Base-by-base conservation (phyloP, 2,329 filamentous ascomycete species). In the Phymatotrichopsis omnivora region DNA sequence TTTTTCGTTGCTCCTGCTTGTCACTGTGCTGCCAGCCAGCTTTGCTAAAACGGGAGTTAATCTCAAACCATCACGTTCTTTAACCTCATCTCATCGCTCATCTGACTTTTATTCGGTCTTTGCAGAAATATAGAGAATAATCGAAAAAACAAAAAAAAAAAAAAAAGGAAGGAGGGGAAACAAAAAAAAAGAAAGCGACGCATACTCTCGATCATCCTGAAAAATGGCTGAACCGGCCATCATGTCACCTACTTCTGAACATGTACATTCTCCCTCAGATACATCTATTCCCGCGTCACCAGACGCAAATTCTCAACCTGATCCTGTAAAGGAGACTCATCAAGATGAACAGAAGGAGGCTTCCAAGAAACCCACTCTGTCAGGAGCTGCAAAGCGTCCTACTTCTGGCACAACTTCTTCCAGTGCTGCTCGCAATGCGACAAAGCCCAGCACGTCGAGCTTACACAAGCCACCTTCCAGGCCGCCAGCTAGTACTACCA, bases 271-370 rank as follows among this genome's bases (percentile, higher is more conserved):
- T 17, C 23, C 43, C 3, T 24, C 35, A 39, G 29, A 20, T 14
- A 7, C 40, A 37, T 31, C 31, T 19, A n/a, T n/a, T n/a, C n/a
- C n/a, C n/a, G n/a, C n/a, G n/a, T n/a, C n/a, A n/a, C n/a, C n/a
- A n/a, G n/a, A n/a, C n/a, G n/a, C n/a, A n/a, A n/a, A n/a, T n/a
- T n/a, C n/a, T n/a, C n/a, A n/a, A n/a, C 27, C 29, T 28, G 48
- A 51, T 19, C 48, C 48, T 12, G 46, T 50, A 20, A 52, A 51
- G 25, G 48, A 53, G 14, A 48, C 51, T 19, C 51, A 52, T 22
- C 47, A 45, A 12, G 48, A 52, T 24, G 50, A 51, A 29, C 20
- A 40, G 10, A 42, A 34, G 19, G 30, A 19, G 23, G 36, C 45
- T 10, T 42, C 42, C 4, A 54, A 52, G 30, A 53, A 49, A 16